Evolutionary conservation across 75 land plant genomes (phyloP).

Genomic region (Sequoia sempervirens): DNA sequence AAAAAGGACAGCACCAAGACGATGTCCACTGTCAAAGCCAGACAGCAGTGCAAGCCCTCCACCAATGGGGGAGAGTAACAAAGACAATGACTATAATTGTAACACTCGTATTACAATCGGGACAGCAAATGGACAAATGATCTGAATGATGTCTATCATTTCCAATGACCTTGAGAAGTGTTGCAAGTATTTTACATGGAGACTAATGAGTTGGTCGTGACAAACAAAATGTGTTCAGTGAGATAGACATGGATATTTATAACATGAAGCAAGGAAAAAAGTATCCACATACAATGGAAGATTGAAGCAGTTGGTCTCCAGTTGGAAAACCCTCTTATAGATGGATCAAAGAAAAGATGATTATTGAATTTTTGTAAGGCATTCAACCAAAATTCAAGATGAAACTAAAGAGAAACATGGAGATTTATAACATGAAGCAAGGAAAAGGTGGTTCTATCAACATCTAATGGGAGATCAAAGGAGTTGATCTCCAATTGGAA

Average conservation of each 20-base stretch:
- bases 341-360: neutral
- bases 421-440: neutral
- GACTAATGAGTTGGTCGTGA: neutral
- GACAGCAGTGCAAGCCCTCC: neutral
- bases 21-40: neutral
- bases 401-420: neutral
- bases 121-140: too few species aligned
- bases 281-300: neutral
- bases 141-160: too few species aligned
- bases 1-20: neutral
- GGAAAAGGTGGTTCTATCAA: neutral
- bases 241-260: neutral
- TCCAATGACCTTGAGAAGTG: too few species aligned
- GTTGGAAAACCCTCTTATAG: neutral
- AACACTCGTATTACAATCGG: neutral
- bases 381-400: neutral
- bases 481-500: neutral
- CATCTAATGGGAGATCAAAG: neutral
- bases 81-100: neutral
- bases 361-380: neutral
- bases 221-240: neutral
- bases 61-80: neutral
- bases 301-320: neutral
- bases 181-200: neutral
- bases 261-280: neutral